Evolutionary conservation across 208 protist genomes (phyloP).

Genomic region (Acanthamoeba triangularis): DNA sequence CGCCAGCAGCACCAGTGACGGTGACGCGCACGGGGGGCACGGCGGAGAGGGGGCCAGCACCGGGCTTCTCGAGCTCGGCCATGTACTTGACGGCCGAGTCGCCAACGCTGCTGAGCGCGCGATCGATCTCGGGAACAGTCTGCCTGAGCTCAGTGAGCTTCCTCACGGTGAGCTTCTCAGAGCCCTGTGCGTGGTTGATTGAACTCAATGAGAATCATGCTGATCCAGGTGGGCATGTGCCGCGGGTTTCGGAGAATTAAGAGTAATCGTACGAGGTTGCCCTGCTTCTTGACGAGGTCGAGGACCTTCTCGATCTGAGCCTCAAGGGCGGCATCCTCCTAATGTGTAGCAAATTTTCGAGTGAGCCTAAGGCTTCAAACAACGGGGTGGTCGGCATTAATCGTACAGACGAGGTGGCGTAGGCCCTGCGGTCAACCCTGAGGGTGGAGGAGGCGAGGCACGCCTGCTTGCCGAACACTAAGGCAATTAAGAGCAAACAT

Average conservation of each 20-base stretch:
- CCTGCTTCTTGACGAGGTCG: conserved; percentile 51
- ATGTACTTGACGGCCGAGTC: conserved; percentile 65
- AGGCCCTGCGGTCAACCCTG: conserved; percentile 53
- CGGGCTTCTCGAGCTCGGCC: conserved; percentile 58
- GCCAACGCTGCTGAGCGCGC: conserved; percentile 34
- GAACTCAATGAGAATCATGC: neutral
- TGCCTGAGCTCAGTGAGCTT: conserved; percentile 60
- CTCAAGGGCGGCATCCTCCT: conserved; percentile 66
- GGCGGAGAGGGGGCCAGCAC: neutral
- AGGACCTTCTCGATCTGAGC: conserved; percentile 66
- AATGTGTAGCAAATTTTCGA: neutral
- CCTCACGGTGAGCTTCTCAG: conserved; percentile 54
- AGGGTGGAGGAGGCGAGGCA: conserved; percentile 47
- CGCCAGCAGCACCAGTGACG: conserved; percentile 98
- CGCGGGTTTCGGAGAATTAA: neutral
- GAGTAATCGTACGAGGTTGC: neutral
- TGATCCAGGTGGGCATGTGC: no score
- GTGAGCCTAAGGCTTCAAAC: neutral
- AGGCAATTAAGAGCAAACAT: neutral
- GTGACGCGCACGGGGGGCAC: conserved; percentile 89
- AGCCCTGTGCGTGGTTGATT: neutral
- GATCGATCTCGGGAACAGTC: conserved; percentile 25
- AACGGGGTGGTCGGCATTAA: neutral
- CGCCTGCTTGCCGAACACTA: conserved; percentile 46
- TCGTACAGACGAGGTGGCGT: conserved; percentile 49